phyloP scores from a whole-genome alignment of 441 rosid species.

The Erodium moschatum region DNA sequence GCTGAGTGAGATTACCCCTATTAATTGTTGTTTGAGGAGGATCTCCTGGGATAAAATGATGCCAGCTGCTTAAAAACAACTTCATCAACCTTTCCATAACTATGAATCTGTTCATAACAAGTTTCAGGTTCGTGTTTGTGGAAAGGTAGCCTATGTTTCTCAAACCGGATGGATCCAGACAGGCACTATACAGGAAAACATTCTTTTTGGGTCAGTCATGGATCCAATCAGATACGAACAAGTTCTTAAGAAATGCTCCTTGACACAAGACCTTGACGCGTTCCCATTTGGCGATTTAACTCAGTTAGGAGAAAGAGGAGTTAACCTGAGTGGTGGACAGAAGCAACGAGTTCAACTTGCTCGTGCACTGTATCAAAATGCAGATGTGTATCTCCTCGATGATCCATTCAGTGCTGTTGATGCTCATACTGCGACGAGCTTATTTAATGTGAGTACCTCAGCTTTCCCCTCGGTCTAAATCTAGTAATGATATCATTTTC shows the following conservation, averaged over 20 bases:
- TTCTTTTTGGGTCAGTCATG: conserved; percentile 42
- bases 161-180: conserved; percentile 56
- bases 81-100: too few relatives aligned
- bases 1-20: too few relatives aligned
- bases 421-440: conserved; percentile 38
- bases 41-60: too few relatives aligned
- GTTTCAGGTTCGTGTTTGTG: conserved; percentile 31
- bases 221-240: conserved; percentile 28
- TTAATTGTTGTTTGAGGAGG: too few relatives aligned
- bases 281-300: conserved; percentile 42
- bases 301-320: conserved; percentile 48
- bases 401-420: conserved; percentile 60
- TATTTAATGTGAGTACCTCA: conserved; percentile 32
- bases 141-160: conserved; percentile 43
- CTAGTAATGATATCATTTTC: neutral
- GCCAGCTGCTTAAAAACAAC: too few relatives aligned
- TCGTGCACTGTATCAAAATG: conserved; percentile 44
- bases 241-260: conserved; percentile 28
- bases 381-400: conserved; percentile 47
- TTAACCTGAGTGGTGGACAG: conserved; percentile 51
- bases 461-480: neutral
- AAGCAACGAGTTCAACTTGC: conserved; percentile 54
- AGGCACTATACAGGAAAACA: conserved; percentile 41
- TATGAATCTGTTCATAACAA: too few relatives aligned
- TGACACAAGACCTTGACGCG: conserved; percentile 37